phyloP scores from a whole-genome alignment of 2,329 filamentous ascomycete species.

The Diaporthe velutina region DNA sequence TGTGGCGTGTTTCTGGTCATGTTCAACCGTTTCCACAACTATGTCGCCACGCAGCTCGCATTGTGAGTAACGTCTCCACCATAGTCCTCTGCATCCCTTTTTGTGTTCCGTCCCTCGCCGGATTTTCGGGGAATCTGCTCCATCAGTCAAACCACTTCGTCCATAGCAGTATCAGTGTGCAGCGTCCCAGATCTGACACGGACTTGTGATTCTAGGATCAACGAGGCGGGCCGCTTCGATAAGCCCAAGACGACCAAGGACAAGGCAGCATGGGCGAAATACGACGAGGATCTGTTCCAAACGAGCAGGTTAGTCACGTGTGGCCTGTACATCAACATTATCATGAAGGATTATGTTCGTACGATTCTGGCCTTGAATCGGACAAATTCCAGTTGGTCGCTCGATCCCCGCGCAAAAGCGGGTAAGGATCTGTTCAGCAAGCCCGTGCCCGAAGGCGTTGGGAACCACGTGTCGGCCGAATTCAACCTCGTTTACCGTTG shows the following conservation, averaged over 20 bases:
- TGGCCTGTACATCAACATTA: constrained; percentile 70
- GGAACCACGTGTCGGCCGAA: constrained; percentile 76
- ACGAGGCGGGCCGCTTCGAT: constrained; percentile 74
- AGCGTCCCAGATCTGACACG: constrained; percentile 61
- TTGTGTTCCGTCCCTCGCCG: not conserved
- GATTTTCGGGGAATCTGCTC: not conserved
- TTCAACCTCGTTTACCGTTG: constrained; percentile 78
- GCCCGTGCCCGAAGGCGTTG: constrained; percentile 66
- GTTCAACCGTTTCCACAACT: constrained; percentile 79
- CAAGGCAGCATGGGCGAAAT: constrained; percentile 50
- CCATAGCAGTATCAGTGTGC: constrained; percentile 39
- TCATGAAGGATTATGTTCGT: constrained; percentile 69
- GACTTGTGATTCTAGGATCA: constrained; percentile 62
- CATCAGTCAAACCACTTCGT: not conserved
- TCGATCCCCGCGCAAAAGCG: constrained; percentile 74
- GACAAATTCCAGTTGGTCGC: constrained; percentile 69
- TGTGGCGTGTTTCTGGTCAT: constrained; percentile 77
- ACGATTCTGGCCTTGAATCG: constrained; percentile 72
- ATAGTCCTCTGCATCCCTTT: not conserved
- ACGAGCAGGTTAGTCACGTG: constrained; percentile 66
- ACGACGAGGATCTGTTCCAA: constrained; percentile 66
- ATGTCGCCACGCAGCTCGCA: constrained; percentile 57
- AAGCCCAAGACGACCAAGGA: constrained; percentile 48
- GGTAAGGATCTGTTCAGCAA: constrained; percentile 58
- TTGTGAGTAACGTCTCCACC: not conserved